Evolutionary conservation across 169 alveolate species (phyloP).

Genomic region (Cryptosporidium felis): DNA sequence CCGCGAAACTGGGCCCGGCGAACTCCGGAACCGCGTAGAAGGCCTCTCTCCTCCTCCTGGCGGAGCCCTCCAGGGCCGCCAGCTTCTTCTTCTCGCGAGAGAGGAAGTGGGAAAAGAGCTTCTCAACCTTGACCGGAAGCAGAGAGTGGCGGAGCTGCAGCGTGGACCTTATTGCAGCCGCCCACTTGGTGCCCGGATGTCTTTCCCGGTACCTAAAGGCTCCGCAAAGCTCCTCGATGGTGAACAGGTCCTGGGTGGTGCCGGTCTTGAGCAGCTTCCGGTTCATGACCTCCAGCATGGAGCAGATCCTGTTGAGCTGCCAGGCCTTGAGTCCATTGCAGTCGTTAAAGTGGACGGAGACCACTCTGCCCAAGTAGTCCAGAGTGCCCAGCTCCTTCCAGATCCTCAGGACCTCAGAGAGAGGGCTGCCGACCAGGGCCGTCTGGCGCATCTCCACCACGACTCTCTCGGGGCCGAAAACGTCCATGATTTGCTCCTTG

Average conservation of each 20-base stretch:
- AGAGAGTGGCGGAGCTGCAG: neutral
- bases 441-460: constrained; percentile 61
- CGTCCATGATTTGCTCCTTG: neutral
- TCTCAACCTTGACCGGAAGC: constrained; percentile 35
- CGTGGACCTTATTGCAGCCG: constrained; percentile 34
- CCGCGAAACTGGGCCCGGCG: constrained; percentile 1
- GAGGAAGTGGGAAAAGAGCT: constrained; percentile 44
- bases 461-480: constrained; percentile 29
- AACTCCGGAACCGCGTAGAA: constrained; percentile 51
- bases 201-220: constrained; percentile 13
- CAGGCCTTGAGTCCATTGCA: constrained; percentile 47
- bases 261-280: constrained; percentile 13
- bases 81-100: constrained; percentile 20
- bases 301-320: constrained; percentile 40
- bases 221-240: constrained; percentile 66
- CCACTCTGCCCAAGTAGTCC: constrained; percentile 41
- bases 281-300: constrained; percentile 68
- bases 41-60: neutral
- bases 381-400: constrained; percentile 56
- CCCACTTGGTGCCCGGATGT: constrained; percentile 45
- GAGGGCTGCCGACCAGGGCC: neutral
- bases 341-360: constrained; percentile 31
- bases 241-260: neutral
- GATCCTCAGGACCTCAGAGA: constrained; percentile 14
- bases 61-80: constrained; percentile 11